Base-by-base conservation (phyloP, 2,329 filamentous ascomycete species). In the Macroventuria anomochaeta region DNA sequence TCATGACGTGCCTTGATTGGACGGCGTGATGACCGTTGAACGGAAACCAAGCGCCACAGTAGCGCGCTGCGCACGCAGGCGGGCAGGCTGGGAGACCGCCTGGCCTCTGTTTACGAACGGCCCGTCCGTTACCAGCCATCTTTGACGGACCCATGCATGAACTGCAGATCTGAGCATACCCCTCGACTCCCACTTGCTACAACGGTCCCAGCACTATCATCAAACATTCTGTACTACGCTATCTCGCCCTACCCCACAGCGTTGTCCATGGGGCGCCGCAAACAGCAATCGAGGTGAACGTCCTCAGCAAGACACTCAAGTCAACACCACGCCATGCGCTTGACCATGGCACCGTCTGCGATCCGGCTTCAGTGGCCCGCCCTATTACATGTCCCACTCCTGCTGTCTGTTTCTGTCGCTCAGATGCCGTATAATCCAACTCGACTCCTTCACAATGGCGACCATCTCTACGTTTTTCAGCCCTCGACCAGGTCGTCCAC, bases 341-440 rank as follows among this genome's bases (percentile, higher is more conserved):
- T 40, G n/a, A 34, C 18, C 13, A 48, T 39, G 34, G 34, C 46
- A 36, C 38, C 44, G 43, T 37, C 46, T 17, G 26, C 29, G 23
- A 23, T 38, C 21, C 15, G 25, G 28, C 34, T 28, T 26, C 40
- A 11, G 12, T 58, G 58, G 55, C 44, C 36, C 28, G 11, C 37
- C 2, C 17, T 60, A 8, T 32, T 58, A 13, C 52, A 46, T 7
- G 5, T 57, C 8, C 23, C 33, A 11, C 50, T 62, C 7, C 7
- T 56, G 29, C 13, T 53, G 29, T 44, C 55, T 52, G 33, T 53
- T 44, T 53, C 57, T 43, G 42, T 46, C n/a, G 76, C 77, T 33
- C 72, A 78, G 41, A 81, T 91, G 46, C 91, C 91, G 21, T 96
- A 96, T 77, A 86, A 87, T 49, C 89, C 91, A 2, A 91, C 91